A percentile compares a stretch with the other conserved stretches of the same genome.
Evolutionary conservation across 371 early-diverging fungal species (phyloP).

Genomic region (Basidiobolus meristosporus): DNA sequence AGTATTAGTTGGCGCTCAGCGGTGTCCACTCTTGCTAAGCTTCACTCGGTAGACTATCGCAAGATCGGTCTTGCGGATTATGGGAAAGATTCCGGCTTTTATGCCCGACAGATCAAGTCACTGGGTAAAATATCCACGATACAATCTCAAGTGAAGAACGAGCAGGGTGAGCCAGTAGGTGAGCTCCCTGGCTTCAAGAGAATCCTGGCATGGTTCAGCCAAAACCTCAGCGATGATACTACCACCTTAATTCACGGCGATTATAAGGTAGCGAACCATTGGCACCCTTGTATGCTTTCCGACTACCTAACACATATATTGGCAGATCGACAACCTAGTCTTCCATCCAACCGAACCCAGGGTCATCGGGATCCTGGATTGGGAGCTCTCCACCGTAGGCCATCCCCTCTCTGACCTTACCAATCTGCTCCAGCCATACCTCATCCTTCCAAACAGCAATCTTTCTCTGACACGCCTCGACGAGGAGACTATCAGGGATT

Average conservation of each 20-base stretch:
- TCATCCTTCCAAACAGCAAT: constrained; percentile 12
- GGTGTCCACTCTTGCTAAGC: constrained; percentile 50
- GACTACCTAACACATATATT: neutral
- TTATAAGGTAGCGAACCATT: constrained; percentile 28
- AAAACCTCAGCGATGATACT: constrained; percentile 42
- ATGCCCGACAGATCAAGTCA: constrained; percentile 59
- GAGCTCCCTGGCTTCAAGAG: constrained; percentile 42
- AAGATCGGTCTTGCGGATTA: constrained; percentile 47
- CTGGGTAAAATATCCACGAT: constrained; percentile 38
- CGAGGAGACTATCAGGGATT: constrained; percentile 6
- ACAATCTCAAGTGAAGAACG: constrained; percentile 45
- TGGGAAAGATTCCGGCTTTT: constrained; percentile 50
- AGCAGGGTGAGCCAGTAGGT: constrained; percentile 33
- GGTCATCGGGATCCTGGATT: constrained; percentile 85
- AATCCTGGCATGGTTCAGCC: constrained; percentile 51
- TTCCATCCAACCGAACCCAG: constrained; percentile 60
- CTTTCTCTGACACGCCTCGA: neutral
- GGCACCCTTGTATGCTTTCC: neutral
- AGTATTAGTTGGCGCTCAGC: constrained; percentile 40
- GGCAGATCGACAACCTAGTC: constrained; percentile 43
- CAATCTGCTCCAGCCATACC: constrained; percentile 63
- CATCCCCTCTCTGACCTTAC: constrained; percentile 84
- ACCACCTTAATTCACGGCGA: constrained; percentile 80
- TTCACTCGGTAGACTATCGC: constrained; percentile 51
- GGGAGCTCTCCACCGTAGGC: constrained; percentile 89